phyloP scores from a whole-genome alignment of 257 asterid species.

The Primulina huaijiensis region DNA sequence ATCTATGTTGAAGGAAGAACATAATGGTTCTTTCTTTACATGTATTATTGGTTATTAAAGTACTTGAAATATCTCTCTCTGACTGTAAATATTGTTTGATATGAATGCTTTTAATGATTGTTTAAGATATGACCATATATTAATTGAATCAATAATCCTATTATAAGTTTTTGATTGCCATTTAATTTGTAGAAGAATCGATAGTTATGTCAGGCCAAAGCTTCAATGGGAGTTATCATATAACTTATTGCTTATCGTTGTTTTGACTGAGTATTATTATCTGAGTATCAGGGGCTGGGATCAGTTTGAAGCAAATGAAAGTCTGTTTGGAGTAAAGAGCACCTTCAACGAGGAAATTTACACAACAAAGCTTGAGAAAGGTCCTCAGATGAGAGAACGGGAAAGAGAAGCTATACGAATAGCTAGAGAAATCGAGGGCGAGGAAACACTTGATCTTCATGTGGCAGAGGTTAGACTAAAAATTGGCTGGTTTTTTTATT shows the following conservation, averaged over 20 bases:
- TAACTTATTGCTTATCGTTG: conserved; percentile 14
- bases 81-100: conserved; percentile 6
- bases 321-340: conserved; percentile 90
- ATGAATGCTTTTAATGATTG: background rate
- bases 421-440: conserved; percentile 93
- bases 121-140: conserved; percentile 2
- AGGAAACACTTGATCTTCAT: conserved; percentile 88
- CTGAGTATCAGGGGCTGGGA: conserved; percentile 79
- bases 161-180: conserved; percentile 4
- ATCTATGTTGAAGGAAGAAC: conserved; percentile 15
- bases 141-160: conserved; percentile 7
- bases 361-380: conserved; percentile 91
- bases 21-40: conserved; percentile 8
- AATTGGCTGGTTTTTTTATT: background rate
- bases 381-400: conserved; percentile 80
- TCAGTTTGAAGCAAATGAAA: conserved; percentile 83
- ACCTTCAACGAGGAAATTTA: conserved; percentile 93
- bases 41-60: conserved; percentile 10
- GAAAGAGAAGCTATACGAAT: conserved; percentile 81
- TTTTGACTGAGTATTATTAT: conserved; percentile 11
- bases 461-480: conserved; percentile 74
- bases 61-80: background rate
- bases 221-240: conserved; percentile 17
- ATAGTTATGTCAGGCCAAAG: background rate
- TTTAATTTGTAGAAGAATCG: conserved; percentile 8